These are phyloP conservation scores for Lentinula edodes DNA, from an alignment of 768 basidiomycete species.

Conservation along the genomic window DNA sequence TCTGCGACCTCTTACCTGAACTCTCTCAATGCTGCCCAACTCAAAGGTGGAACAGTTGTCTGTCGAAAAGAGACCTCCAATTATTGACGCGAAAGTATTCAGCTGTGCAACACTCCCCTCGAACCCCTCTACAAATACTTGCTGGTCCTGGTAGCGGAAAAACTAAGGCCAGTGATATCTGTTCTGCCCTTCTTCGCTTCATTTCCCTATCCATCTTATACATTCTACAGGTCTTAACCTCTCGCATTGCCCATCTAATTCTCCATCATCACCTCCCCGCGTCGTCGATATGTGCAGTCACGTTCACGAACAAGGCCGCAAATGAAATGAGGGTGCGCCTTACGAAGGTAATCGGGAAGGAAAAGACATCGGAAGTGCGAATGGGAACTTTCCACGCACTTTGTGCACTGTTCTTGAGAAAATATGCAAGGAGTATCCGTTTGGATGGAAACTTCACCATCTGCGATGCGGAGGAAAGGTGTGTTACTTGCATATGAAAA, in stretches of 20 bases:
- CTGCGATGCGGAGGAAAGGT: slow-evolving; percentile 80
- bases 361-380: slow-evolving; percentile 45
- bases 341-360: slow-evolving; percentile 58
- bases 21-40: not conserved
- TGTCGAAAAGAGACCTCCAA: not conserved
- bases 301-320: slow-evolving; percentile 88
- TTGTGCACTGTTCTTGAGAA: slow-evolving; percentile 67
- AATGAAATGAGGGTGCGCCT: slow-evolving; percentile 80
- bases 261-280: slow-evolving; percentile 44
- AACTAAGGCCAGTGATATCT: slow-evolving; percentile 42
- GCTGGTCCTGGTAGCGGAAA: slow-evolving; percentile 78
- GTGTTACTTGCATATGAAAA: slow-evolving; percentile 10
- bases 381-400: slow-evolving; percentile 80
- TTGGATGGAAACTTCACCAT: slow-evolving; percentile 75
- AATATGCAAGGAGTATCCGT: slow-evolving; percentile 51
- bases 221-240: slow-evolving; percentile 48
- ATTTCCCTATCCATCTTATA: not conserved
- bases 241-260: slow-evolving; percentile 64
- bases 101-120: slow-evolving; percentile 66
- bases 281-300: slow-evolving; percentile 69
- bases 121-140: slow-evolving; percentile 68
- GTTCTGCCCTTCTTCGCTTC: not conserved
- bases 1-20: slow-evolving; percentile 1
- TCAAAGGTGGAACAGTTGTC: slow-evolving; percentile 1
- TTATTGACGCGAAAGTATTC: not conserved